Evolutionary conservation across 2,329 filamentous ascomycete species (phyloP).

Genomic region (Fragosphaeria purpurea): DNA sequence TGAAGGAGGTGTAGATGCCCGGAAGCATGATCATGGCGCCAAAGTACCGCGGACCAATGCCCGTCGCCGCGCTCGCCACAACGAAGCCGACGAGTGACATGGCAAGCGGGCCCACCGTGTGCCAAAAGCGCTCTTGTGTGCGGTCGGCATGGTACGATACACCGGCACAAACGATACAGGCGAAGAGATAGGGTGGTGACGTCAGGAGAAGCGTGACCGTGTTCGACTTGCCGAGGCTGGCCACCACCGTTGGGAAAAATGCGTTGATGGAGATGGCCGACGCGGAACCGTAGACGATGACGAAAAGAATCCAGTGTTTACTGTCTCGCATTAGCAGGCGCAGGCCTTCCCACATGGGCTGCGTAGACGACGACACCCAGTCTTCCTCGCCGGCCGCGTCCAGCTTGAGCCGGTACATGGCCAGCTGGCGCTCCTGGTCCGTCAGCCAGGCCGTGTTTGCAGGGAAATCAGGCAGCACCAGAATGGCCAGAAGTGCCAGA

Average conservation of each 20-base stretch:
- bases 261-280: constrained; percentile 49
- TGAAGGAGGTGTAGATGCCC: constrained; percentile 48
- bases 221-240: constrained; percentile 52
- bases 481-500: constrained; percentile 46
- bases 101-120: constrained; percentile 52
- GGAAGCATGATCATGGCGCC: constrained; percentile 60
- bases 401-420: constrained; percentile 13
- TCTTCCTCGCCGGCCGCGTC: constrained; percentile 17
- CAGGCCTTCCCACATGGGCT: constrained; percentile 14
- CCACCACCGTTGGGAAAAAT: constrained; percentile 59
- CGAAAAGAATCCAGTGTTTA: constrained; percentile 50
- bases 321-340: constrained; percentile 34
- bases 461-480: constrained; percentile 59
- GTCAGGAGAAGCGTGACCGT: constrained; percentile 53
- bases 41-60: constrained; percentile 52
- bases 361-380: constrained; percentile 11
- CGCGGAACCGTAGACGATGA: constrained; percentile 48
- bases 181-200: constrained; percentile 54
- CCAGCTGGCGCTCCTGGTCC: constrained; percentile 13
- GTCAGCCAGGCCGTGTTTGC: constrained; percentile 34
- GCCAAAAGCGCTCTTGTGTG: constrained; percentile 62
- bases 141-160: constrained; percentile 66
- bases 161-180: constrained; percentile 48
- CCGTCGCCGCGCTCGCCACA: constrained; percentile 52
- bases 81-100: constrained; percentile 57